Conservation (phyloP, 2,329 filamentous ascomycete genomes). For the Fusarium pseudocircinatum region DNA sequence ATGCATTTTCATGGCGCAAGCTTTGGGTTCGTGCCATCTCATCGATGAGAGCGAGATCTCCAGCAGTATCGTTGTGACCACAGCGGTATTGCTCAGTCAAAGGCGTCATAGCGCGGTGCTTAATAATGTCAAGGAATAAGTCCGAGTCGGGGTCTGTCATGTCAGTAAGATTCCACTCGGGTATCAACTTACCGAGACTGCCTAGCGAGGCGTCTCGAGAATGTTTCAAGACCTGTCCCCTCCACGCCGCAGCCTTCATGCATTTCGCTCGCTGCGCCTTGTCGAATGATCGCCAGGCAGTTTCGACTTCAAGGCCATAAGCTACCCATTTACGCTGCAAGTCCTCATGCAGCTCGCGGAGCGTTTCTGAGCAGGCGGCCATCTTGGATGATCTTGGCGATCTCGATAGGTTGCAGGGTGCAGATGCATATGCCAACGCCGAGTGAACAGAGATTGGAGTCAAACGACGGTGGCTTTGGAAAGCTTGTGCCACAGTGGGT, state of each 20-base stretch:
- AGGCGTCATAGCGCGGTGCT: conserved; percentile 43
- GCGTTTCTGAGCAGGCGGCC: neutral
- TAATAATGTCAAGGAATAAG: conserved; percentile 51
- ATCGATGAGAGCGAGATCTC: conserved; percentile 50
- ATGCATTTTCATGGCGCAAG: neutral
- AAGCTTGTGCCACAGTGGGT: no score
- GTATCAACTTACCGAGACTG: conserved; percentile 49
- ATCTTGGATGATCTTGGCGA: no score
- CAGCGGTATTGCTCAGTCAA: conserved; percentile 46
- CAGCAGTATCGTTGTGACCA: conserved; percentile 34
- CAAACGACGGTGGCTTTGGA: no score
- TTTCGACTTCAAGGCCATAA: conserved; percentile 49
- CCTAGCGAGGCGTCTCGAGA: conserved; percentile 42
- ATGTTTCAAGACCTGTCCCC: no score
- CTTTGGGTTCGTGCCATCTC: conserved; percentile 33
- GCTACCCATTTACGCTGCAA: neutral
- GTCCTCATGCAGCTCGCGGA: neutral
- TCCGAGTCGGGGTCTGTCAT: conserved; percentile 49
- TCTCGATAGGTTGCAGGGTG: no score
- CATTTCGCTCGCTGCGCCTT: conserved; percentile 47
- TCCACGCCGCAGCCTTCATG: conserved; percentile 24
- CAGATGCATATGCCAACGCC: no score
- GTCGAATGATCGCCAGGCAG: conserved; percentile 53
- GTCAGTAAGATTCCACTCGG: conserved; percentile 57
- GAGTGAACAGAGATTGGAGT: no score